Evolutionary conservation across 768 basidiomycete genomes (phyloP), one percentile per base, ranked within the genome.

Genomic region (Omphalotus guepiniiformis): DNA sequence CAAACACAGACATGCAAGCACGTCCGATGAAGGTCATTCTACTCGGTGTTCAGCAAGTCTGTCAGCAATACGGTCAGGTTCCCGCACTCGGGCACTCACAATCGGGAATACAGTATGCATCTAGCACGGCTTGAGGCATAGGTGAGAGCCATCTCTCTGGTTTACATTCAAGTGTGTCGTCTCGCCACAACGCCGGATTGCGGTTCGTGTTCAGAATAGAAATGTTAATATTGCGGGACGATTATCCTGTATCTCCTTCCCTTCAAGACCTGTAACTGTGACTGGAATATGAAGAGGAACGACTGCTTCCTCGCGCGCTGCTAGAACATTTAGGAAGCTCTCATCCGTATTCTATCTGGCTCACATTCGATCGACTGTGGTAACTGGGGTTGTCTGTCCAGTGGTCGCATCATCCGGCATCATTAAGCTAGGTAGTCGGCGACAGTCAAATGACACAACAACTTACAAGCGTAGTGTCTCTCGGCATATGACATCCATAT

Each of bases 11-110:
- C 68, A 72, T 72, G 56, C 71, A 71, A 27, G 71, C 62, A 29
- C 70, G 53, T 19, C 63, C 71, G n/a, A 72, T 56, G 53, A 72
- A 72, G 13, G 72, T 70, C 70, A 72, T 71, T 57, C 72, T 72
- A 30, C 9, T 12, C 4, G 44, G 30, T 8, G n/a, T 22, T 19
- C 11, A 9, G 21, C 9, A 32, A 18, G 19, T 19, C 15, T 4
- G n/a, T 22, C 2, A n/a, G 15, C 16, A 15, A 36, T 16, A 18
- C 11, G 28, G n/a, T 36, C 13, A 18, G 4, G 53, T 66, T 42
- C 40, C 68, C 68, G 64, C 25, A 42, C 64, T 56, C 2, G 69
- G 60, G 47, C 68, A 69, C 6, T 68, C 53, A 2, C 66, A n/a
- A 37, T 27, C 65, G 21, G 68, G 64, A 22, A 67, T 53, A 7